Evolutionary conservation across 2,329 filamentous ascomycete species (phyloP), one percentile per base, ranked within the genome.

Genomic region (Fusarium nurragi): DNA sequence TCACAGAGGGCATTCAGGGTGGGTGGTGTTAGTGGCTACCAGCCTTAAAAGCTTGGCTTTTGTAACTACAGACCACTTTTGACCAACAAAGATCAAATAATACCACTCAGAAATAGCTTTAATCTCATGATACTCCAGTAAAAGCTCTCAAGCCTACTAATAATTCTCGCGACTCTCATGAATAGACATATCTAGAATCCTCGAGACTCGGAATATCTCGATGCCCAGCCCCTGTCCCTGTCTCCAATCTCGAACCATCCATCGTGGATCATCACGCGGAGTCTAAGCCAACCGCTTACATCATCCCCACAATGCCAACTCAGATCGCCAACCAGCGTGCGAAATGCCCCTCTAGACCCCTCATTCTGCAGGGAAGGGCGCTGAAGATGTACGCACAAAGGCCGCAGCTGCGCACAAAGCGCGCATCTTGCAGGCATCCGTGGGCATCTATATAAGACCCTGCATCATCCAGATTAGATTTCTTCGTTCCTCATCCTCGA

Each of bases 381-480:
- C 28, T 60, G 25, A 26, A 47, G 43, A 52, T 47, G 16, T 30
- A 48, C 59, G 66, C 66, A 69, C 66, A 69, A 69, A 69, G 45
- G 21, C 38, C 56, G 56, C 56, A 59, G 28, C 54, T 48, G 48
- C 66, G 66, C 66, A 69, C 66, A 69, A 69, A 69, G 48, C 25
- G 25, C 56, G 56, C 56, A 59, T 48, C 16, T 13, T 19, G 23
- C 40, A 44, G 23, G 18, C 41, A 16, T 30, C 5, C 22, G 11
- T 19, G 16, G 19, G 22, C 54, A 23, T 40, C 57, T 74, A 75
- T 74, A 75, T 71, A 75, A 71, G 64, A 45, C 56, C 46, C 26
- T 50, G 56, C 54, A 60, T 43, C 26, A 54, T 69, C 63, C 64
- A 52, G 21, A 54, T 19, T 5, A 34, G 12, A 41, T 12, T 28